Evolutionary conservation across 2,329 filamentous ascomycete genomes (phyloP).

Genomic region (Didymella segeticola): DNA sequence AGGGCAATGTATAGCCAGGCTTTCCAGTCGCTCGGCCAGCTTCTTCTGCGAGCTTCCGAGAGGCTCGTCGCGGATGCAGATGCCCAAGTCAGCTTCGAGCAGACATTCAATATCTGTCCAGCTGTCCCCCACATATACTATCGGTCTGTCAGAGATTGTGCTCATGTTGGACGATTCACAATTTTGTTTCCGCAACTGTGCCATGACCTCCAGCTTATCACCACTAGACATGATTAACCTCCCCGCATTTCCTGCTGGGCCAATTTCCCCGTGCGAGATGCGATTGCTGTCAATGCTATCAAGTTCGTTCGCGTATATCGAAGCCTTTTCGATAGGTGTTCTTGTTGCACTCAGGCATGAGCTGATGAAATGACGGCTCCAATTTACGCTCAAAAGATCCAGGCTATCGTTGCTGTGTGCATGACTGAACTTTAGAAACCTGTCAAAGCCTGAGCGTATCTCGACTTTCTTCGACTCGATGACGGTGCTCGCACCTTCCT

Average conservation of each 20-base stretch:
- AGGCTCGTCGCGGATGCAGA: constrained; percentile 53
- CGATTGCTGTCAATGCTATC: constrained; percentile 21
- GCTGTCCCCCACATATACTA: constrained; percentile 58
- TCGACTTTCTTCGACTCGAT: constrained; percentile 41
- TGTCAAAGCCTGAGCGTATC: constrained; percentile 47
- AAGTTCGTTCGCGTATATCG: constrained; percentile 33
- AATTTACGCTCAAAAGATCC: constrained; percentile 56
- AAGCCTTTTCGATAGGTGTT: background rate
- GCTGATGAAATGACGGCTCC: constrained; percentile 54
- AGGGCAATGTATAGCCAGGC: constrained; percentile 37
- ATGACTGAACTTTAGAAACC: constrained; percentile 38
- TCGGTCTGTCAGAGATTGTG: constrained; percentile 8
- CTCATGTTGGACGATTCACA: background rate
- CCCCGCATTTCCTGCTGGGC: constrained; percentile 10
- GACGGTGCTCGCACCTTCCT: constrained; percentile 31
- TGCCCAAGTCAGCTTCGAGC: constrained; percentile 53
- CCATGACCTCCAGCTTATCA: constrained; percentile 49
- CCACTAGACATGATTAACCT: constrained; percentile 45
- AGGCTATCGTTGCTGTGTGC: constrained; percentile 21
- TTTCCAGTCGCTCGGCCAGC: constrained; percentile 43
- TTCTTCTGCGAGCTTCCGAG: constrained; percentile 44
- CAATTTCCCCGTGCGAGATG: constrained; percentile 28
- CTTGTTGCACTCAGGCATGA: constrained; percentile 28
- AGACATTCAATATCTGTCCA: constrained; percentile 57
- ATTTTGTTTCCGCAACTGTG: constrained; percentile 9